These are phyloP conservation scores for Cladosporium sp. DNA, from an alignment of 2,329 filamentous ascomycete species.

Conservation along the genomic window DNA sequence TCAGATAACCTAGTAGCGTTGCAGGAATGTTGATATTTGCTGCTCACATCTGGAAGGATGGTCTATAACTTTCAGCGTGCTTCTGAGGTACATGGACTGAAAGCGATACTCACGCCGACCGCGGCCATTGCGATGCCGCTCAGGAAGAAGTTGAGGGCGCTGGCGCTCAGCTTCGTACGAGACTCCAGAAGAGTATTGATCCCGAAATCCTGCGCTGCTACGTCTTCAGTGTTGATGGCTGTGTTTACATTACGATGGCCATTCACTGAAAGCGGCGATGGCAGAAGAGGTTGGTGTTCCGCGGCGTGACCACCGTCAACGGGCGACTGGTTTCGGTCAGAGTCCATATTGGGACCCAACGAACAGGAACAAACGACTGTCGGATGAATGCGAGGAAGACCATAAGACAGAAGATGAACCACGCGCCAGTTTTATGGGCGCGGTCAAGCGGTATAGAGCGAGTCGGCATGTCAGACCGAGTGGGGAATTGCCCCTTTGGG, in stretches of 20 bases:
- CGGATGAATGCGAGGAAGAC: background rate
- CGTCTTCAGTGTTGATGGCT: background rate
- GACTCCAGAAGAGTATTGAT: background rate
- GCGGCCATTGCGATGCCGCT: conserved; percentile 14
- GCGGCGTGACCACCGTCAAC: background rate
- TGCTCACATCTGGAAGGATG: conserved; percentile 1
- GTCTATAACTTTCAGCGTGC: background rate
- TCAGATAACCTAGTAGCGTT: background rate
- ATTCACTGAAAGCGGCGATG: background rate
- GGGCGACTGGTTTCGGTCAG: background rate
- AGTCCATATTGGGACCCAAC: background rate
- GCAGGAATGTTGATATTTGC: background rate
- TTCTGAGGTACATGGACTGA: background rate
- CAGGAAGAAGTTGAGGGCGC: conserved; percentile 10
- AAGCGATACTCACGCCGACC: background rate
- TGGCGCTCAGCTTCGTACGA: background rate
- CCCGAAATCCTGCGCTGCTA: too few species aligned
- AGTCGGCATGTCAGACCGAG: background rate
- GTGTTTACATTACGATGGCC: background rate
- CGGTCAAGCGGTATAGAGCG: background rate
- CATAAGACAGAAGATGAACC: background rate
- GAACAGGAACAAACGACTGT: background rate
- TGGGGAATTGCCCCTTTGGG: conserved; percentile 4
- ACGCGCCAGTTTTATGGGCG: background rate
- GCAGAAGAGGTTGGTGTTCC: conserved; percentile 3